Evolutionary conservation across 805 yeast genomes (phyloP).

Genomic region (Clavispora carvajalis): DNA sequence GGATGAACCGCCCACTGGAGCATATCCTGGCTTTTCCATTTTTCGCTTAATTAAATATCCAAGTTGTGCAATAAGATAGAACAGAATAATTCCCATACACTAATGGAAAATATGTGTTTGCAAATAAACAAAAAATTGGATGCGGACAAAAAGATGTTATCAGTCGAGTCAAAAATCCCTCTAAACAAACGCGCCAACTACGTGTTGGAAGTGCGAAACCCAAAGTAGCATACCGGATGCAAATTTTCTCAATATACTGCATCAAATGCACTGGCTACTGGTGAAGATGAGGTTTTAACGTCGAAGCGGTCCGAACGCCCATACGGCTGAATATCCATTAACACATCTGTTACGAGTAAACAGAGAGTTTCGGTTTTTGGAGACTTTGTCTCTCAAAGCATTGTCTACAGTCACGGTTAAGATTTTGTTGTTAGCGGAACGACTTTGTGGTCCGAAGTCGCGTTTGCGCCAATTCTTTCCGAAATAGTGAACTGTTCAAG

Average conservation of each 20-base stretch:
- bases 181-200: slow-evolving; percentile 2
- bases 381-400: too few species aligned
- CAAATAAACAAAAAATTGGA: not conserved
- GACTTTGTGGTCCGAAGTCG: too few species aligned
- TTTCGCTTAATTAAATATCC: slow-evolving; percentile 26
- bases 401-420: too few species aligned
- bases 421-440: too few species aligned
- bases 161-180: slow-evolving; percentile 1
- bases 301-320: too few species aligned
- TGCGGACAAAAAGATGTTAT: not conserved
- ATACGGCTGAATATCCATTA: too few species aligned
- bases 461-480: too few species aligned
- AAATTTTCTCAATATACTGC: not conserved
- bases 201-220: not conserved
- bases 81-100: slow-evolving; percentile 39
- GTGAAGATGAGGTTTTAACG: too few species aligned
- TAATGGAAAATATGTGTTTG: not conserved
- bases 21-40: slow-evolving; percentile 32
- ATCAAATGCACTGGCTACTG: too few species aligned
- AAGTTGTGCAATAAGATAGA: slow-evolving; percentile 33
- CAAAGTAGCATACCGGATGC: not conserved
- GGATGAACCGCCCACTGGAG: slow-evolving; percentile 13
- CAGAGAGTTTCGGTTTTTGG: too few species aligned
- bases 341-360: too few species aligned
- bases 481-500: too few species aligned